Evolutionary conservation across 306 rosid genomes (phyloP).

Genomic region (Ochetophila trinervis): DNA sequence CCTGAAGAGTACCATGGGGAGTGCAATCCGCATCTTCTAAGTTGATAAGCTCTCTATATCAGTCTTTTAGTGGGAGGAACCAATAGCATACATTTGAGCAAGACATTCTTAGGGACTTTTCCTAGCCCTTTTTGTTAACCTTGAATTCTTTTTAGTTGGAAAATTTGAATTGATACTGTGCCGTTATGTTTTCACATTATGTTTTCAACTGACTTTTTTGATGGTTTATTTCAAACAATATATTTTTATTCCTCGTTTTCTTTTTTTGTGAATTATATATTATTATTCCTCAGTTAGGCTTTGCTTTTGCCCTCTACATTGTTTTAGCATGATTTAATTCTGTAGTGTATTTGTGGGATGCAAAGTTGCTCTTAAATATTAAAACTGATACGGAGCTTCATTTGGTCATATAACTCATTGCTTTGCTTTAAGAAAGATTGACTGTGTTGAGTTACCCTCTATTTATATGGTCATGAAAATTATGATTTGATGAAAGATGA

Average conservation of each 20-base stretch:
- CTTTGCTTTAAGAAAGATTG: too few relatives aligned
- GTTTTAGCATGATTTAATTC: too few relatives aligned
- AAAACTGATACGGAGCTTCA: too few relatives aligned
- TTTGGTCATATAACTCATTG: too few relatives aligned
- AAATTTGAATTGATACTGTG: neutral
- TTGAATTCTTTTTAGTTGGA: conserved; percentile 10
- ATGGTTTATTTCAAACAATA: neutral
- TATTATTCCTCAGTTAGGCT: too few relatives aligned
- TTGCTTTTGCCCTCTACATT: neutral
- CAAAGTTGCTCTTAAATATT: too few relatives aligned
- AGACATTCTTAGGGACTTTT: conserved; percentile 11
- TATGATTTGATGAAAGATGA: too few relatives aligned
- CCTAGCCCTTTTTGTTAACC: conserved; percentile 7
- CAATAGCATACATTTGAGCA: neutral
- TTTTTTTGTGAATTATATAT: neutral
- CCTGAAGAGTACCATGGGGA: conserved; percentile 71
- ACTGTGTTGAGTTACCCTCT: too few relatives aligned
- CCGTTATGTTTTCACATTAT: neutral
- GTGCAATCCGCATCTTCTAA: conserved; percentile 54
- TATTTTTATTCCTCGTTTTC: neutral
- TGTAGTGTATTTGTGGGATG: too few relatives aligned
- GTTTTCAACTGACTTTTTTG: neutral
- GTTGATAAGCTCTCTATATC: neutral
- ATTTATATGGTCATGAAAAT: too few relatives aligned
- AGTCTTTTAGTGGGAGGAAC: conserved; percentile 1